Conservation (phyloP, 140 eudicot genomes). For the Cichorium intybus region DNA sequence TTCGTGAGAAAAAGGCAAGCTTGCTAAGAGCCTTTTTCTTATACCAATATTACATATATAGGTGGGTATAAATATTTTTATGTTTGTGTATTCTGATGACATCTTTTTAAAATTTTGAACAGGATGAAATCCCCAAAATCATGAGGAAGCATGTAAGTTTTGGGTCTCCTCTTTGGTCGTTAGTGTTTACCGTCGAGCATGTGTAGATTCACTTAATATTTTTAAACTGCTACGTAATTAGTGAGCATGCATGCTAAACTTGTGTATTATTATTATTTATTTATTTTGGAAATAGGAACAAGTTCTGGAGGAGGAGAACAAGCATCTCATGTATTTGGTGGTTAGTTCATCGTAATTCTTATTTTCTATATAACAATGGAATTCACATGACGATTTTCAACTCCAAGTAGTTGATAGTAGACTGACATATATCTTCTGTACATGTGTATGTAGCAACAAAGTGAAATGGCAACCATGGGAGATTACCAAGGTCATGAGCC, state of each 20-base stretch:
- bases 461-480: conserved; percentile 61
- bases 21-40: background rate
- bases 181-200: background rate
- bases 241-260: background rate
- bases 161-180: background rate
- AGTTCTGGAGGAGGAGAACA: conserved; percentile 74
- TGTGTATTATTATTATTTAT: no score
- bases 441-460: conserved; percentile 48
- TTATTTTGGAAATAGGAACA: conserved; percentile 41
- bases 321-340: conserved; percentile 59
- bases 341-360: conserved; percentile 30
- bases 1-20: conserved; percentile 65
- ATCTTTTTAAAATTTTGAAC: conserved; percentile 12
- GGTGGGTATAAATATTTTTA: background rate
- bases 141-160: conserved; percentile 61
- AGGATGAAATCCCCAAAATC: conserved; percentile 67
- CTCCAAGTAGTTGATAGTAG: background rate
- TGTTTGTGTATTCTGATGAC: conserved; percentile 1
- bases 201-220: background rate
- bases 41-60: background rate
- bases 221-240: background rate
- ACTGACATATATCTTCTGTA: background rate
- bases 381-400: background rate
- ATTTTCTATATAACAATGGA: background rate
- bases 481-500: conserved; percentile 59